Percentiles rank a stretch among this genome's conserved stretches.
Evolutionary conservation across 129 eudicot genomes (phyloP).

Genomic region (Tagetes patula): DNA sequence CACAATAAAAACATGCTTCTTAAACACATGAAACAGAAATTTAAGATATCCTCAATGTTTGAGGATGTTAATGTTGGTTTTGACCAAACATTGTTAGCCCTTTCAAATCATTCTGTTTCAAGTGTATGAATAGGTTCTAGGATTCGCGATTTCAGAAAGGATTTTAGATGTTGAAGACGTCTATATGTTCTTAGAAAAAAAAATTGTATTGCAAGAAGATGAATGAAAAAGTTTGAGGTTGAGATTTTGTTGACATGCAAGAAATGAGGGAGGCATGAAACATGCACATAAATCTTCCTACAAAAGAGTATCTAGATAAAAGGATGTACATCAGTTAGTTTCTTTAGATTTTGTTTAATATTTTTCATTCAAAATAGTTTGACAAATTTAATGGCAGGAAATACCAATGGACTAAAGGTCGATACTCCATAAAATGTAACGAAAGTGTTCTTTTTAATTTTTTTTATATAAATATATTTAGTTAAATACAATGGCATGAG

Average conservation of each 20-base stretch:
- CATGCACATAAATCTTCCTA: slow-evolving; percentile 30
- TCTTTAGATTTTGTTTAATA: slow-evolving; percentile 1
- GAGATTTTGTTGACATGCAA: slow-evolving; percentile 32
- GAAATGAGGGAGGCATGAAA: slow-evolving; percentile 32
- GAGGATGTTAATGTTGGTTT: not conserved
- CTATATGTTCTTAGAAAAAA: not conserved
- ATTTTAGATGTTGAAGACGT: slow-evolving; percentile 14
- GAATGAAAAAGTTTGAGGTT: slow-evolving; percentile 21
- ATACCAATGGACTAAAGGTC: slow-evolving; percentile 15
- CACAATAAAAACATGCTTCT: slow-evolving; percentile 23
- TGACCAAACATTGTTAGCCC: slow-evolving; percentile 19
- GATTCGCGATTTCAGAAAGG: not conserved
- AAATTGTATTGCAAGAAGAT: slow-evolving; percentile 25
- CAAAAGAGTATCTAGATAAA: slow-evolving; percentile 25
- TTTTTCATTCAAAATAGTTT: slow-evolving; percentile 17
- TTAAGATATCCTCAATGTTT: slow-evolving; percentile 17
- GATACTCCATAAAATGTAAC: not conserved
- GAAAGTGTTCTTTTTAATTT: not conserved
- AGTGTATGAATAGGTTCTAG: not conserved
- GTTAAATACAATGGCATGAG: not conserved
- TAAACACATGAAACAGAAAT: not conserved
- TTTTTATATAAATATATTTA: not conserved
- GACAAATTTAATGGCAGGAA: slow-evolving; percentile 5
- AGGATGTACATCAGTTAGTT: slow-evolving; percentile 14
- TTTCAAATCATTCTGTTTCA: not conserved